Base-by-base conservation (phyloP, 768 basidiomycete species). In the Rhodotorula babjevae region DNA sequence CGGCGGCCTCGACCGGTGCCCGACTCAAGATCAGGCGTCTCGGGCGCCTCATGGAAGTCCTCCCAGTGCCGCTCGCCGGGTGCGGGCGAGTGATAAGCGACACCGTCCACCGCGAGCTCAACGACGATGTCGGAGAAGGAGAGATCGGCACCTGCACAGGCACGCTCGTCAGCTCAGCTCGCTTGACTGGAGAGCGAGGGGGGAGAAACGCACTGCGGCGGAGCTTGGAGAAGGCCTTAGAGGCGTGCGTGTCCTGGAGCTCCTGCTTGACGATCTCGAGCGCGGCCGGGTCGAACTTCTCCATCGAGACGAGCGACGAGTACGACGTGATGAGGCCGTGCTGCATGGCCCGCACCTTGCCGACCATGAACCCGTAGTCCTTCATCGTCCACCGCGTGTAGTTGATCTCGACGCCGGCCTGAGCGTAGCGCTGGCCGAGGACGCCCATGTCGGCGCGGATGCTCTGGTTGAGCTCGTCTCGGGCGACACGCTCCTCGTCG, bases 121-220 rank as follows among this genome's bases (percentile, higher is more conserved):
- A 68, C 67, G 79, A 98, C 95, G 70, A 90, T 93, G 80, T 93
- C 94, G 46, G 94, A 82, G 79, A 98, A 91, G 78, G 96, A 85
- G 72, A 94, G 93, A 75, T 97, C 89, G 74, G 97, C 91, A 61
- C 95, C 92, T 65, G 63, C 58, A 58, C 19, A 60, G 57, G 9
- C 4, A 9, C 36, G 36, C 27, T 65, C 63, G 12, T 42, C n/a
- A 44, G 65, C 63, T 16, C 61, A 31, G 65, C 63, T 23, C 23
- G 50, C 12, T 7, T 7, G 50, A 27, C 8, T 36, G 5, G 36
- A 36, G 47, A 9, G 3, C 2, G 18, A 49, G 47, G 18, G 18
- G 19, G 18, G 5, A 47, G 12, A 47, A 19, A 52, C 50, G 50
- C 27, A 52, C 50, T 52, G 71, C 92, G 93, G 85, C 93, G 94